phyloP scores from a whole-genome alignment of 768 basidiomycete species.

The Atractiella rhizophila region DNA sequence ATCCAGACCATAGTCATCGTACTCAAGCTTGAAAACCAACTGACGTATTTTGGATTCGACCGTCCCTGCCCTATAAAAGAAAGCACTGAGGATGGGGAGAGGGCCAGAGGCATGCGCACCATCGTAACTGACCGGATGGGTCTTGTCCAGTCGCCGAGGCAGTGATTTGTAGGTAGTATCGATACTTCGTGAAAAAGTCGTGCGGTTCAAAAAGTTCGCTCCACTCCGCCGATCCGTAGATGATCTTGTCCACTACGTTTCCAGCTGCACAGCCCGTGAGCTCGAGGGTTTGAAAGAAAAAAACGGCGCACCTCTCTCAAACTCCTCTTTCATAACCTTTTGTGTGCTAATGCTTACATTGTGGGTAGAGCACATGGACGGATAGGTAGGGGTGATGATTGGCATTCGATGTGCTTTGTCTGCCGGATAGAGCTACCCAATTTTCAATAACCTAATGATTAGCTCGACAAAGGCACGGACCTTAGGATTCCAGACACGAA shows the following conservation, averaged over 20 bases:
- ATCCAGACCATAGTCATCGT: constrained; percentile 67
- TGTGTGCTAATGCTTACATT: constrained; percentile 90
- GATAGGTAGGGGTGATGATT: constrained; percentile 96
- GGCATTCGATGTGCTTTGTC: constrained; percentile 96
- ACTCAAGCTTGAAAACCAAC: constrained; percentile 92
- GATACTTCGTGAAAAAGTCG: constrained; percentile 91
- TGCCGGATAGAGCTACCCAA: constrained; percentile 49
- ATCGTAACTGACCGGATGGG: constrained; percentile 68
- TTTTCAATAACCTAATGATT: not conserved
- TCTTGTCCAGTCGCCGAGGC: constrained; percentile 71
- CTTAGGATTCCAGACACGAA: constrained; percentile 71
- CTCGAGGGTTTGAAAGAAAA: constrained; percentile 20
- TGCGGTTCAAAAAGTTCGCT: constrained; percentile 81
- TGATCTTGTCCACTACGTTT: constrained; percentile 77
- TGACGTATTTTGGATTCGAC: constrained; percentile 90
- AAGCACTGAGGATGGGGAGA: not conserved
- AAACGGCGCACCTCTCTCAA: constrained; percentile 45
- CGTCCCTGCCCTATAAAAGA: constrained; percentile 48
- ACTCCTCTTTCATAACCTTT: constrained; percentile 84
- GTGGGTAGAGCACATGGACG: constrained; percentile 96
- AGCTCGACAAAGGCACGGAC: constrained; percentile 23
- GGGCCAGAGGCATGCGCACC: constrained; percentile 30
- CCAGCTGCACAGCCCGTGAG: constrained; percentile 81
- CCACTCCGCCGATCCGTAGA: constrained; percentile 60
- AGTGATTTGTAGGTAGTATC: constrained; percentile 85